Evolutionary conservation across 192 early-diverging fungal species (phyloP).

Genomic region (Backusella tarrabulga): DNA sequence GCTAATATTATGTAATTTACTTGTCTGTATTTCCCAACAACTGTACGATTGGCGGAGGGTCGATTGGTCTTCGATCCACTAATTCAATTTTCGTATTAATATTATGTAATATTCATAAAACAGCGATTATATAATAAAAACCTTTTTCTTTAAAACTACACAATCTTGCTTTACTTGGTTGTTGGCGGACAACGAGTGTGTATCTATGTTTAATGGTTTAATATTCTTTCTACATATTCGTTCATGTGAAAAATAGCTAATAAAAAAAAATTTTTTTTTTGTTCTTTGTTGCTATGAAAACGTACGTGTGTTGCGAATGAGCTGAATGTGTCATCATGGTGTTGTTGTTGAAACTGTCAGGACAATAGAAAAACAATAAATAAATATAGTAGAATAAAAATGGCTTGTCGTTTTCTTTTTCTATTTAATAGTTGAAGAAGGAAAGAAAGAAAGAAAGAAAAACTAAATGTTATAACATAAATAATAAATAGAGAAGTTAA

Average conservation of each 20-base stretch:
- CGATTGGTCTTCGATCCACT: slow-evolving; percentile 79
- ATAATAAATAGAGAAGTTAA: background rate
- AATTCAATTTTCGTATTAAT: background rate
- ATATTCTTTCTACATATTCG: background rate
- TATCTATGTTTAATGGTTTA: slow-evolving; percentile 30
- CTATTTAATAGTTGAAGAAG: background rate
- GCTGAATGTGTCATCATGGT: slow-evolving; percentile 2
- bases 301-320: background rate
- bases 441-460: background rate
- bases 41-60: slow-evolving; percentile 76
- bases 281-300: background rate
- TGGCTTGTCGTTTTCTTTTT: background rate
- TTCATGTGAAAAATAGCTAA: background rate
- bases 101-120: background rate
- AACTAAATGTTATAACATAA: background rate
- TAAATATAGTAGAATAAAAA: background rate
- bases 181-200: slow-evolving; percentile 72
- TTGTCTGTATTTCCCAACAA: slow-evolving; percentile 12
- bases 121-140: slow-evolving; percentile 17
- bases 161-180: slow-evolving; percentile 89
- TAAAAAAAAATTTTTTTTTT: background rate
- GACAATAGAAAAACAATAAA: background rate
- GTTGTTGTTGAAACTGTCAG: background rate
- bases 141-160: slow-evolving; percentile 95
- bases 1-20: slow-evolving; percentile 8